Conservation (phyloP, 495 filamentous ascomycete genomes). For the Lichenothelia convexa region DNA sequence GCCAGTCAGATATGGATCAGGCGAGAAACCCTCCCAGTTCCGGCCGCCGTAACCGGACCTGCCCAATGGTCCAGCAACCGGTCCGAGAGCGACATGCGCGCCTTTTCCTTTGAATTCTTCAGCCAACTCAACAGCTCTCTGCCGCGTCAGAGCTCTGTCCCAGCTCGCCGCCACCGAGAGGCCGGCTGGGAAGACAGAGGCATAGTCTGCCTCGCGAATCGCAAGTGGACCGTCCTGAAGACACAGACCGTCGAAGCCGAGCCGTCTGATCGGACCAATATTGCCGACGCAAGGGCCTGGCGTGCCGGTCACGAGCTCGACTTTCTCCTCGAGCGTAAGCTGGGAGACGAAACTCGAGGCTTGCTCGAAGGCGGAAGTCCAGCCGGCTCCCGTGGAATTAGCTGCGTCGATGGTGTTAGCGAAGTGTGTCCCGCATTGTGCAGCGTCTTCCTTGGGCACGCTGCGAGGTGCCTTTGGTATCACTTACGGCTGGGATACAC, state of each 20-base stretch:
- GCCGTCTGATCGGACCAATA: slow-evolving; percentile 19
- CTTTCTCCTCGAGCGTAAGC: slow-evolving; percentile 13
- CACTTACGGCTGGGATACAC: too few relatives aligned
- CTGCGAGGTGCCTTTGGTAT: too few relatives aligned
- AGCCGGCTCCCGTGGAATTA: slow-evolving; percentile 6
- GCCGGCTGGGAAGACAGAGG: slow-evolving; percentile 12
- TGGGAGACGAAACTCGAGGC: slow-evolving; percentile 9
- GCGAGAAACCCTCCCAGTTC: slow-evolving; percentile 16
- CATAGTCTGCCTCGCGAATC: slow-evolving; percentile 17
- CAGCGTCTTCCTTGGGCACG: too few relatives aligned
- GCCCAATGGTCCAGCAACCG: slow-evolving; percentile 11
- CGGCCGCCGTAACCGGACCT: slow-evolving; percentile 8
- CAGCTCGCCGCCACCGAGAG: slow-evolving; percentile 12
- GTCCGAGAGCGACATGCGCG: slow-evolving; percentile 12
- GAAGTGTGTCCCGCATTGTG: too few relatives aligned
- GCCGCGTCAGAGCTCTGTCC: slow-evolving; percentile 11
- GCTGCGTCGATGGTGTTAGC: slow-evolving; percentile 7
- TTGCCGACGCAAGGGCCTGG: too few relatives aligned
- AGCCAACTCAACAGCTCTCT: slow-evolving; percentile 8
- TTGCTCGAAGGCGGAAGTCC: slow-evolving; percentile 7
- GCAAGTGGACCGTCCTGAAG: slow-evolving; percentile 32
- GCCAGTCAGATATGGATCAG: slow-evolving; percentile 27
- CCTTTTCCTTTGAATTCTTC: slow-evolving; percentile 13
- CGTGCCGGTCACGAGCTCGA: slow-evolving; percentile 9
- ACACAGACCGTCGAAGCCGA: slow-evolving; percentile 31